Conservation (phyloP, 225 moss, liverwort and hornwort genomes). For the Polytrichum commune region DNA sequence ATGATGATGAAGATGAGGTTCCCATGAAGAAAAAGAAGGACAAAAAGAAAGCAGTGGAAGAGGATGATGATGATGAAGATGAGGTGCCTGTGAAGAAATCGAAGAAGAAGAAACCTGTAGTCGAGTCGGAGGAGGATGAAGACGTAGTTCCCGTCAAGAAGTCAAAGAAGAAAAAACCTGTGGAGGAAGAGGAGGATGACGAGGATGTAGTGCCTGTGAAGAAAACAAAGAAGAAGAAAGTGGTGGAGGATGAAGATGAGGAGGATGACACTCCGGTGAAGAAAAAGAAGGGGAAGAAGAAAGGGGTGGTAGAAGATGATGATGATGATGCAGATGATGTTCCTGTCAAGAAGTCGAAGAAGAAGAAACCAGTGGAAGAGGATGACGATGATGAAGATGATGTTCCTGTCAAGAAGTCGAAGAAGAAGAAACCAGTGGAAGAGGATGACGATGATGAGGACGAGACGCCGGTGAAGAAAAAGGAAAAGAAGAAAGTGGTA, state of each 20-base stretch:
- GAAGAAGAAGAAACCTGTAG: constrained; percentile 2
- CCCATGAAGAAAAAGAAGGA: constrained; percentile 1
- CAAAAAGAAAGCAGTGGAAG: background rate
- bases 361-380: too few relatives aligned
- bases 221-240: constrained; percentile 4
- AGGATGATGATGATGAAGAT: constrained; percentile 7
- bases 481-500: constrained; percentile 4
- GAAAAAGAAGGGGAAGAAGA: background rate
- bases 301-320: too few relatives aligned
- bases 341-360: too few relatives aligned
- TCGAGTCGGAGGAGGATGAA: constrained; percentile 2
- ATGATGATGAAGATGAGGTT: too few relatives aligned
- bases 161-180: constrained; percentile 1
- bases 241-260: background rate
- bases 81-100: constrained; percentile 2
- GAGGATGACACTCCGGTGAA: too few relatives aligned
- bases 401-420: too few relatives aligned
- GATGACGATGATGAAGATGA: too few relatives aligned
- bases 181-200: constrained; percentile 3
- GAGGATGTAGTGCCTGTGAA: constrained; percentile 1
- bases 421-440: too few relatives aligned
- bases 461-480: background rate
- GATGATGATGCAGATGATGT: too few relatives aligned
- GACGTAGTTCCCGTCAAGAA: constrained; percentile 6
- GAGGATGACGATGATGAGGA: background rate